Percentiles rank a stretch among this genome's conserved stretches.
Conservation (phyloP, 2,329 filamentous ascomycete genomes). For the Mariannaea elegans region DNA sequence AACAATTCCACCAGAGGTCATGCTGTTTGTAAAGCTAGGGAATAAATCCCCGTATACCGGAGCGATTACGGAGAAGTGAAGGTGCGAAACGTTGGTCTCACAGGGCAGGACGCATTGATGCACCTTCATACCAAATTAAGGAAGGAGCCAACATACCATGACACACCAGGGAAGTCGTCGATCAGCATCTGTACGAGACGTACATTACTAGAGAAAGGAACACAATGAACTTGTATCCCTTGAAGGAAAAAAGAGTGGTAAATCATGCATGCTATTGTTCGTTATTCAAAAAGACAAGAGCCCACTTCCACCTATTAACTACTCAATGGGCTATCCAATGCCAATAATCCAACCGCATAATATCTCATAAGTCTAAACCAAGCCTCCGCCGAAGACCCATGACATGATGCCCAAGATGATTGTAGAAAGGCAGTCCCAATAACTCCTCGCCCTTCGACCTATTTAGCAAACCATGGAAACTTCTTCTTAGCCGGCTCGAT, state of each 20-base stretch:
- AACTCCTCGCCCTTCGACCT: slow-evolving; percentile 42
- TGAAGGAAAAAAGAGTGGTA: slow-evolving; percentile 1
- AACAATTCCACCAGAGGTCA: background rate
- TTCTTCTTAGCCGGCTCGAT: slow-evolving; percentile 68
- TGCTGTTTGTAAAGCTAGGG: background rate
- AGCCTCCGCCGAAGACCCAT: slow-evolving; percentile 23
- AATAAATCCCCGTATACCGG: background rate
- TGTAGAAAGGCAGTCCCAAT: slow-evolving; percentile 24
- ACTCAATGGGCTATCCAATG: slow-evolving; percentile 12
- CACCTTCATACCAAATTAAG: background rate
- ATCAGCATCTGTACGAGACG: too few relatives aligned
- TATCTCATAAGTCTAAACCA: slow-evolving; percentile 35
- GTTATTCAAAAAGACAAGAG: slow-evolving; percentile 24
- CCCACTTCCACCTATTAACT: slow-evolving; percentile 17
- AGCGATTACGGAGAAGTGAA: background rate
- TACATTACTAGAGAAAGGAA: too few relatives aligned
- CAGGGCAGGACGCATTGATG: background rate
- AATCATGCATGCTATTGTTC: background rate
- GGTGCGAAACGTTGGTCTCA: background rate
- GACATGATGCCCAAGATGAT: slow-evolving; percentile 14
- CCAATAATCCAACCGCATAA: slow-evolving; percentile 21
- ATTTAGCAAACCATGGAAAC: slow-evolving; percentile 72
- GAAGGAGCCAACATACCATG: background rate
- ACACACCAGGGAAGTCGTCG: too few relatives aligned
- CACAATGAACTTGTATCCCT: background rate